Evolutionary conservation across 331 rosid species (phyloP).

Genomic region (Phaseolus coccineus): DNA sequence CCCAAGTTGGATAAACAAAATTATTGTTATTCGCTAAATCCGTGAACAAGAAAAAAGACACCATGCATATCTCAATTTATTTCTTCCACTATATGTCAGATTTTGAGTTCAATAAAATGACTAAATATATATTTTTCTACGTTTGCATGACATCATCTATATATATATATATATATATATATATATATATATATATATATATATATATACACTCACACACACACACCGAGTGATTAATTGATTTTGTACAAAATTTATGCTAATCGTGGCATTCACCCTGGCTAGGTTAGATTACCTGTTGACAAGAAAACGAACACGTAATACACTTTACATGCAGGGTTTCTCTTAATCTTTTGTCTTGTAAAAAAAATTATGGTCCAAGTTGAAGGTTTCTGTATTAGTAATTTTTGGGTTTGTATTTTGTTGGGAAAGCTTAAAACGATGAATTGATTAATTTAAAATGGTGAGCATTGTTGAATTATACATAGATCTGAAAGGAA

Average conservation of each 20-base stretch:
- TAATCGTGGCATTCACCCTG: background rate
- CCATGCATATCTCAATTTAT: background rate
- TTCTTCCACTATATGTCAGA: constrained; percentile 23
- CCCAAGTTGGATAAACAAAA: constrained; percentile 9
- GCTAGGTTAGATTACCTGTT: background rate
- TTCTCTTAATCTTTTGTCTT: background rate
- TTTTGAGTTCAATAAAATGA: background rate
- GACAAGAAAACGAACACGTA: background rate
- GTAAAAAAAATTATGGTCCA: background rate
- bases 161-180: background rate
- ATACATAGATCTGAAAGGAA: background rate
- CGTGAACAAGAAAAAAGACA: background rate
- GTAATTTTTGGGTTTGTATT: background rate
- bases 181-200: too few relatives aligned
- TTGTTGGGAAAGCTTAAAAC: background rate
- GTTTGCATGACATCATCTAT: background rate
- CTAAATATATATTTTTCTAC: background rate
- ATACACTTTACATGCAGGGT: background rate
- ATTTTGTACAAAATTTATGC: background rate
- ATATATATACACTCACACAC: too few relatives aligned
- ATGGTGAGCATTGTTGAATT: background rate
- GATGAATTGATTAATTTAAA: background rate
- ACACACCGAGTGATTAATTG: background rate
- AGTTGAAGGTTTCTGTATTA: too few relatives aligned
- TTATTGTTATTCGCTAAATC: background rate